Percentiles rank a stretch among this genome's conserved stretches.
These are phyloP conservation scores for Erodium moschatum DNA, from an alignment of 441 rosid species.

Conservation along the genomic window DNA sequence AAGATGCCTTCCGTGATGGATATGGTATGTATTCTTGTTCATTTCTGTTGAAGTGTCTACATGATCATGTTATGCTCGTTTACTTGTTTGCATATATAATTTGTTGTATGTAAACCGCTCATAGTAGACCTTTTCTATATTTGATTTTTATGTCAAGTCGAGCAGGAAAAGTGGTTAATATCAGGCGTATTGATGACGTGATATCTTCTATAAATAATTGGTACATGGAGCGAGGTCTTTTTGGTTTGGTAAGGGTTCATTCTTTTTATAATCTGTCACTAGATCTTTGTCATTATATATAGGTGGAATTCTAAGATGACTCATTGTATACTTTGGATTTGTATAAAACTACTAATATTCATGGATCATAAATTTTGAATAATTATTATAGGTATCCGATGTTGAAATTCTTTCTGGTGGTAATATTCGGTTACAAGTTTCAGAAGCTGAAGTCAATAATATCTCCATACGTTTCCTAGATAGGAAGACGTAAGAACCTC, in stretches of 20 bases:
- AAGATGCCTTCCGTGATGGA: slow-evolving; percentile 61
- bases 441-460: slow-evolving; percentile 88
- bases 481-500: slow-evolving; percentile 66
- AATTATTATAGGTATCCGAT: slow-evolving; percentile 59
- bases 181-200: slow-evolving; percentile 74
- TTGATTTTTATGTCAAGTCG: slow-evolving; percentile 56
- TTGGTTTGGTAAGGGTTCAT: slow-evolving; percentile 62
- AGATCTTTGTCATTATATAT: neutral
- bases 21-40: slow-evolving; percentile 43
- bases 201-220: slow-evolving; percentile 81
- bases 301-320: neutral
- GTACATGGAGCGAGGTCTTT: slow-evolving; percentile 92
- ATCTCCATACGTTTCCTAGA: slow-evolving; percentile 81
- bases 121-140: slow-evolving; percentile 32
- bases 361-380: slow-evolving; percentile 11
- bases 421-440: slow-evolving; percentile 68
- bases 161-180: slow-evolving; percentile 88
- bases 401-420: slow-evolving; percentile 92
- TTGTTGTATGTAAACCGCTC: slow-evolving; percentile 9
- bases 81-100: neutral
- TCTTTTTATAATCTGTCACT: neutral
- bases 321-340: neutral
- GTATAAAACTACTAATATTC: neutral
- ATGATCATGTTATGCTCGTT: neutral
- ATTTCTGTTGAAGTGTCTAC: neutral